A percentile compares a stretch with the other conserved stretches of the same genome.
Evolutionary conservation across 177 flowering plant genomes (phyloP).

Genomic region (Vitis hybrid): DNA sequence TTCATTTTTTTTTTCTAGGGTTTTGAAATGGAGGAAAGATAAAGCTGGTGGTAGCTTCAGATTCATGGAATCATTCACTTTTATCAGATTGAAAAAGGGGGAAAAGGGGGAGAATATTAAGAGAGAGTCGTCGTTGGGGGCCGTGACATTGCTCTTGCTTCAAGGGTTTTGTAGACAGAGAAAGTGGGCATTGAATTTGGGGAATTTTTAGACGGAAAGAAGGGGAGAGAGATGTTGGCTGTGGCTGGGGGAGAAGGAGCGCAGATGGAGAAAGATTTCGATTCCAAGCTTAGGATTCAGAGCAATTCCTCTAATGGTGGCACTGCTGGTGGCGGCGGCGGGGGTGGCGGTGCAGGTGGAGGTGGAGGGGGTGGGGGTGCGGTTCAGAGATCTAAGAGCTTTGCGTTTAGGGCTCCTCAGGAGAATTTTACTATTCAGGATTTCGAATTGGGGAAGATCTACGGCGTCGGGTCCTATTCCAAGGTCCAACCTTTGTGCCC

Average conservation of each 20-base stretch:
- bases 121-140: not conserved
- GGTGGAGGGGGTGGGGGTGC: no score
- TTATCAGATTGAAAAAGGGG: conserved; percentile 8
- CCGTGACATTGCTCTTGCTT: conserved; percentile 1
- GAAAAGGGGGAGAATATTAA: conserved; percentile 11
- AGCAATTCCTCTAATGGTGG: conserved; percentile 29
- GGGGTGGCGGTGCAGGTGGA: no score
- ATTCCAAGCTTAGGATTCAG: conserved; percentile 72
- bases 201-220: conserved; percentile 12
- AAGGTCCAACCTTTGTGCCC: conserved; percentile 39
- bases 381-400: conserved; percentile 56
- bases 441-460: conserved; percentile 98
- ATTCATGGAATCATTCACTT: conserved; percentile 23
- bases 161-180: conserved; percentile 17
- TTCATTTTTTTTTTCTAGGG: conserved; percentile 18
- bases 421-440: conserved; percentile 83
- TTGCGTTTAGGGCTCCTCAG: conserved; percentile 92
- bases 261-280: conserved; percentile 87
- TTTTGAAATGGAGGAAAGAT: conserved; percentile 17
- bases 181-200: conserved; percentile 8
- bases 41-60: conserved; percentile 20
- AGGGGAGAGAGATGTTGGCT: conserved; percentile 48
- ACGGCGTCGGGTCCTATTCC: conserved; percentile 98
- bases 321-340: conserved; percentile 3
- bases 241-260: conserved; percentile 27